These are phyloP conservation scores for Panicum virgatum DNA, from an alignment of 202 grass and related monocot genomes.

Conservation along the genomic window DNA sequence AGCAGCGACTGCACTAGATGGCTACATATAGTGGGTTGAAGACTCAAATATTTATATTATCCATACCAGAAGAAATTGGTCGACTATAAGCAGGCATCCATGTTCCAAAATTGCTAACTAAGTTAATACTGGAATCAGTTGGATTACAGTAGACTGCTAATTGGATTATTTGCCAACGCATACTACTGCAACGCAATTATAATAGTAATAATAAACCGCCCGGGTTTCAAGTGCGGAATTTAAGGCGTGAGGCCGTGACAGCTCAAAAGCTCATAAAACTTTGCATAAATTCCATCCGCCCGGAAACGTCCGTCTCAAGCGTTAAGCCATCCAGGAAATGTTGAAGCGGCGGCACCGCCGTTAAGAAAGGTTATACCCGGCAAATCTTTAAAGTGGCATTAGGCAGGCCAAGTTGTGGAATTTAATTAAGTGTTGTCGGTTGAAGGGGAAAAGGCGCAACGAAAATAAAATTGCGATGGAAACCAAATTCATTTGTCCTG, in stretches of 20 bases:
- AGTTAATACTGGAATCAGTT: background rate
- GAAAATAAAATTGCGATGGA: background rate
- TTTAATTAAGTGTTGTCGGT: constrained; percentile 34
- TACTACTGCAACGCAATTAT: background rate
- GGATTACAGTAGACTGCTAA: background rate
- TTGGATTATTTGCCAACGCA: background rate
- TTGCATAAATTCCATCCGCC: constrained; percentile 21
- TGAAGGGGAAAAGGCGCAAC: background rate
- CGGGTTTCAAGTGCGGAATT: constrained; percentile 21
- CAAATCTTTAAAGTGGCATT: constrained; percentile 32
- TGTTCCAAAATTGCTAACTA: constrained; percentile 1
- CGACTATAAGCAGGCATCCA: background rate
- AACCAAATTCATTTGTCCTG: background rate
- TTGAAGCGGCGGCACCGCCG: constrained; percentile 2
- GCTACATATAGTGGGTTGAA: background rate
- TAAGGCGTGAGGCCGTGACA: constrained; percentile 4
- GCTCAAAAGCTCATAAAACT: constrained; percentile 23
- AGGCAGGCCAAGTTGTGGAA: constrained; percentile 24
- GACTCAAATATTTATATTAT: background rate
- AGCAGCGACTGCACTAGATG: background rate
- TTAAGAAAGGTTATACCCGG: constrained; percentile 13
- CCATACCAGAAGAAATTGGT: background rate
- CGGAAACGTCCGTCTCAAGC: constrained; percentile 36
- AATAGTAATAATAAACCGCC: background rate
- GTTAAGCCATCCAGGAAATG: constrained; percentile 23